Evolutionary conservation across 176 grass and related monocot species (phyloP).

Genomic region (Phoenix roebelenii): DNA sequence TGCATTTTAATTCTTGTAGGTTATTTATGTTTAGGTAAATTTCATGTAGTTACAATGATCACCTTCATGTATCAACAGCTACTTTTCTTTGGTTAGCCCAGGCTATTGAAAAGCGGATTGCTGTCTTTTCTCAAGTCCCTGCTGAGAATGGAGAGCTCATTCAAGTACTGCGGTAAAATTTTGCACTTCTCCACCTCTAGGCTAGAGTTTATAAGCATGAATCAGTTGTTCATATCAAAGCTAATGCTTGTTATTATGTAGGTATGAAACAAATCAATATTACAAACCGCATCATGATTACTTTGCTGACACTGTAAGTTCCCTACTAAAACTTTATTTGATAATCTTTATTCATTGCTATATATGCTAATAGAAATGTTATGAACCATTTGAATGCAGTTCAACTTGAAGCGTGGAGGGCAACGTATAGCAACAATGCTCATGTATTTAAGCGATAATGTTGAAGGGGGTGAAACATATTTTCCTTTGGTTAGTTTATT

Average conservation of each 20-base stretch:
- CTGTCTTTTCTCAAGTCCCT: conserved; percentile 84
- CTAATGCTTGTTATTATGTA: conserved; percentile 19
- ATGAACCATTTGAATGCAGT: conserved; percentile 36
- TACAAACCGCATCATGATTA: conserved; percentile 89
- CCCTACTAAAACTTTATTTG: conserved; percentile 6
- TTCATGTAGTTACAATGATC: too few relatives aligned
- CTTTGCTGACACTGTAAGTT: conserved; percentile 84
- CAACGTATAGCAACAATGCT: conserved; percentile 92
- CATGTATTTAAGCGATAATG: conserved; percentile 93
- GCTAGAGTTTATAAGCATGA: conserved; percentile 18
- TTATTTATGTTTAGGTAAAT: too few relatives aligned
- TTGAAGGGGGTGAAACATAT: conserved; percentile 93
- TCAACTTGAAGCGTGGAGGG: conserved; percentile 70
- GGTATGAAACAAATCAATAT: conserved; percentile 73
- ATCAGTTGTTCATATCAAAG: conserved; percentile 3
- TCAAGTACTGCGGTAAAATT: conserved; percentile 61
- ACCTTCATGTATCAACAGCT: too few relatives aligned
- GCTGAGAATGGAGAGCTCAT: conserved; percentile 87
- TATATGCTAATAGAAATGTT: background rate
- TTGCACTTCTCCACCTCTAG: conserved; percentile 10
- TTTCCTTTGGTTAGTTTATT: conserved; percentile 58
- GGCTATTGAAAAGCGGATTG: conserved; percentile 84
- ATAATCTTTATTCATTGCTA: background rate
- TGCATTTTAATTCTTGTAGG: too few relatives aligned
- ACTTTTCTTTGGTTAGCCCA: conserved; percentile 20